Base-by-base conservation (phyloP, 1,139 yeast genomes). In the Sugiyamaella xylanicola region DNA sequence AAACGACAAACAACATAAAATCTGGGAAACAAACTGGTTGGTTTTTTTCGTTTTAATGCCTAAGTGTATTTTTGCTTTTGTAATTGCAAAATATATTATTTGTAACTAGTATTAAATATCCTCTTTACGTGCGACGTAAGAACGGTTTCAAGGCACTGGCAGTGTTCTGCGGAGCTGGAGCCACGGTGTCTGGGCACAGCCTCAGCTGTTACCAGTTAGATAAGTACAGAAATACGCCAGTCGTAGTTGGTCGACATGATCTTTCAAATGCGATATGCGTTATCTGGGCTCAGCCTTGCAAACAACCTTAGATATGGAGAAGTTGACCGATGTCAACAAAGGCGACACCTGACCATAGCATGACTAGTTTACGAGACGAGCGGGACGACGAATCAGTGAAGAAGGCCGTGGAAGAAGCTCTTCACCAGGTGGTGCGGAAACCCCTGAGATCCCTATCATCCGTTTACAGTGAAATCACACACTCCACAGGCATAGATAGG, bases 71-170 rank as follows among this genome's bases (percentile, higher is more conserved):
- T 40, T 48, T 41, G 46, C 39, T 41, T 32, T 27, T 48, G 39
- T 48, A 41, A 32, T 35, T 40, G 50, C 52, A 48, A 29, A 48
- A 48, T 48, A 39, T 48, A 48, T 48, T 48, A 48, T 48, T 19
- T 48, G 46, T 48, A 48, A 46, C 40, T 37, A 15, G 11, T 35
- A 15, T 21, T 32, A n/a, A 35, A n/a, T n/a, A n/a, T n/a, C n/a
- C n/a, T n/a, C n/a, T n/a, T n/a, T n/a, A n/a, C n/a, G n/a, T n/a
- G n/a, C n/a, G n/a, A n/a, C n/a, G n/a, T n/a, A n/a, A n/a, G n/a
- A n/a, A n/a, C n/a, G n/a, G n/a, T n/a, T n/a, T n/a, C n/a, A n/a
- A n/a, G n/a, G n/a, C n/a, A n/a, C n/a, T n/a, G n/a, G n/a, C n/a
- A n/a, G n/a, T n/a, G n/a, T n/a, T n/a, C n/a, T n/a, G n/a, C n/a